Conservation (phyloP, 768 basidiomycete species). For the Tulasnella sp. region DNA sequence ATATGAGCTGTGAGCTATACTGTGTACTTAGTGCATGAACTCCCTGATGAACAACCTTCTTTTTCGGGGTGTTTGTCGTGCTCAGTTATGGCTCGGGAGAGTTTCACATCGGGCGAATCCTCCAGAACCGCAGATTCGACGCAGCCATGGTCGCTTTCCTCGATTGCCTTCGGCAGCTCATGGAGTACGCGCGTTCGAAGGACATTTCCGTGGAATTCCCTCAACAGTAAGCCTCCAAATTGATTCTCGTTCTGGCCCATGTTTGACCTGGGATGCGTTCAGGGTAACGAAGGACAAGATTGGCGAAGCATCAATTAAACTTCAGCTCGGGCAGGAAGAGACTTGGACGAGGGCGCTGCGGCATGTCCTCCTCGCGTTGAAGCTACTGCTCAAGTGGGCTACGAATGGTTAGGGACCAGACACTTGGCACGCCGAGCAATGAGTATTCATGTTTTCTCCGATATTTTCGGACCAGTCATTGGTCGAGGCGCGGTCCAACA, state of each 20-base stretch:
- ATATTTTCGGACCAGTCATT: neutral
- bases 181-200: constrained; percentile 71
- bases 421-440: neutral
- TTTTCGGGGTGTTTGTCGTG: neutral
- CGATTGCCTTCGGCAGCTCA: constrained; percentile 85
- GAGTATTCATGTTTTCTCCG: neutral
- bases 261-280: neutral
- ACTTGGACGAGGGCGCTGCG: constrained; percentile 88
- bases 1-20: constrained; percentile 54
- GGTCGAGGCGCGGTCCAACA: neutral
- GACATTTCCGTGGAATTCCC: constrained; percentile 67
- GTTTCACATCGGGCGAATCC: constrained; percentile 69
- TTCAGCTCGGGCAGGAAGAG: constrained; percentile 93
- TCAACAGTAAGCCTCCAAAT: constrained; percentile 55
- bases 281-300: constrained; percentile 92
- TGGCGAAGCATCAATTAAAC: constrained; percentile 85
- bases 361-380: constrained; percentile 80
- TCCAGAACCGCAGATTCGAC: constrained; percentile 95
- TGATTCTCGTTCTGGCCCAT: neutral
- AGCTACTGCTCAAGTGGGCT: constrained; percentile 48
- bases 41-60: neutral
- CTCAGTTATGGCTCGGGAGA: constrained; percentile 79
- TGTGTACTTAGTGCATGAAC: neutral
- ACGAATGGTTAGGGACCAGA: constrained; percentile 10
- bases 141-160: constrained; percentile 93